Conservation (phyloP, 2,329 filamentous ascomycete species). For the Cladosporium sp. region DNA sequence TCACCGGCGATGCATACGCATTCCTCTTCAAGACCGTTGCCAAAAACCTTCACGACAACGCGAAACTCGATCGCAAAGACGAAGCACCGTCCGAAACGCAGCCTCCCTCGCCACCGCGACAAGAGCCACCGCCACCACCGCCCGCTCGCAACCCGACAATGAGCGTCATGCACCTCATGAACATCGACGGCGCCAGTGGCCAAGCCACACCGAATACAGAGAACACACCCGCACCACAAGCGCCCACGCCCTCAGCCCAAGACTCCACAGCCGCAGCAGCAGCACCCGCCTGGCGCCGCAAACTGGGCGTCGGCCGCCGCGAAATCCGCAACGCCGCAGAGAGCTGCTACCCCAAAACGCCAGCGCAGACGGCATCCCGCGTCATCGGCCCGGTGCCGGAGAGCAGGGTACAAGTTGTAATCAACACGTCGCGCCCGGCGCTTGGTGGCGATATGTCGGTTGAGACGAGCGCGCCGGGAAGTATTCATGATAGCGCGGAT, state of each 20-base stretch:
- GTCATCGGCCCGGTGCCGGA: conserved; percentile 8
- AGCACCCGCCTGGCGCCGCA: conserved; percentile 33
- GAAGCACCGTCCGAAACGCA: conserved; percentile 21
- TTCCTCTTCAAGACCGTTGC: conserved; percentile 67
- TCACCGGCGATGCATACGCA: conserved; percentile 89
- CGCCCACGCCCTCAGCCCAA: conserved; percentile 7
- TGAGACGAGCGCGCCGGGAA: conserved; percentile 54
- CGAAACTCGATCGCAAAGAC: conserved; percentile 24
- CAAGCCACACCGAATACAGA: conserved; percentile 5
- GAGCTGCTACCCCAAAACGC: conserved; percentile 43
- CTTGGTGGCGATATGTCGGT: conserved; percentile 31
- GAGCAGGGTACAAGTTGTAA: conserved; percentile 25
- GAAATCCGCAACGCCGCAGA: conserved; percentile 59
- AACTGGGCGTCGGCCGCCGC: conserved; percentile 56
- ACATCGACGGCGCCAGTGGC: conserved; percentile 28
- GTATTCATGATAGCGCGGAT: conserved; percentile 49
- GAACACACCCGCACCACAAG: conserved; percentile 18
- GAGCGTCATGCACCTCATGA: conserved; percentile 33
- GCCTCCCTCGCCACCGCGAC: conserved; percentile 17
- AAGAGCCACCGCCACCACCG: conserved; percentile 8
- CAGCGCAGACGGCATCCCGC: conserved; percentile 15
- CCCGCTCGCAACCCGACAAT: conserved; percentile 27
- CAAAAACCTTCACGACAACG: conserved; percentile 51
- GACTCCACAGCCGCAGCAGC: conserved; percentile 12
- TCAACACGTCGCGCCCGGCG: conserved; percentile 20